Evolutionary conservation across 768 basidiomycete genomes (phyloP).

Genomic region (Serendipita sp.): DNA sequence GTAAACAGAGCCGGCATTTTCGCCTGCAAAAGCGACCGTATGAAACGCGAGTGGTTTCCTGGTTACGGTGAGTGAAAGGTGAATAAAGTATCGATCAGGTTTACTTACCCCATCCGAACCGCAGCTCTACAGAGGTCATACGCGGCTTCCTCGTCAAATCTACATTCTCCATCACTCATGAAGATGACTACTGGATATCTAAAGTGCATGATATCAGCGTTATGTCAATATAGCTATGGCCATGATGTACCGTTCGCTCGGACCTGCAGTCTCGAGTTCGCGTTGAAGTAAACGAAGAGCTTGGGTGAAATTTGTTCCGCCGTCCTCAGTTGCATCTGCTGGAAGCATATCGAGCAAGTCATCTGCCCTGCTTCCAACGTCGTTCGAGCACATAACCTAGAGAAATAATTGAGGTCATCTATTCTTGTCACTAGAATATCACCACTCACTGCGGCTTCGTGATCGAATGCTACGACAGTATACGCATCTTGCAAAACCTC

Average conservation of each 20-base stretch:
- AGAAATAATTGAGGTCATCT: background rate
- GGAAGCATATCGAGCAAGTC: constrained; percentile 28
- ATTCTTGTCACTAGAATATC: background rate
- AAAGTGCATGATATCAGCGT: background rate
- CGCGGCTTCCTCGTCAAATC: constrained; percentile 23
- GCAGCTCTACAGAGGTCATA: constrained; percentile 29
- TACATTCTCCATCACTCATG: constrained; percentile 39
- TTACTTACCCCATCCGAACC: constrained; percentile 28
- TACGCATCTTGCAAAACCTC: constrained; percentile 30
- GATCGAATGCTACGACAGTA: constrained; percentile 36
- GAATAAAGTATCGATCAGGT: background rate
- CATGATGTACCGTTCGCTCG: constrained; percentile 27
- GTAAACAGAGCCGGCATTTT: constrained; percentile 10
- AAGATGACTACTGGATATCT: constrained; percentile 40
- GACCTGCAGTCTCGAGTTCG: constrained; percentile 34
- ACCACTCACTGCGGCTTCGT: background rate
- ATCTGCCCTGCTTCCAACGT: constrained; percentile 31
- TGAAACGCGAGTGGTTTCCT: constrained; percentile 46
- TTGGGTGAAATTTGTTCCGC: constrained; percentile 29
- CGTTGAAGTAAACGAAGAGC: constrained; percentile 25
- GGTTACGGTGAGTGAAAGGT: background rate
- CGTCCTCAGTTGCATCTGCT: constrained; percentile 13
- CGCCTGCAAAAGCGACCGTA: constrained; percentile 36
- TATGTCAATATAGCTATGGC: background rate
- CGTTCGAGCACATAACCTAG: constrained; percentile 20